Conservation (phyloP, 2,329 filamentous ascomycete genomes). For the Ilyonectria destructans region DNA sequence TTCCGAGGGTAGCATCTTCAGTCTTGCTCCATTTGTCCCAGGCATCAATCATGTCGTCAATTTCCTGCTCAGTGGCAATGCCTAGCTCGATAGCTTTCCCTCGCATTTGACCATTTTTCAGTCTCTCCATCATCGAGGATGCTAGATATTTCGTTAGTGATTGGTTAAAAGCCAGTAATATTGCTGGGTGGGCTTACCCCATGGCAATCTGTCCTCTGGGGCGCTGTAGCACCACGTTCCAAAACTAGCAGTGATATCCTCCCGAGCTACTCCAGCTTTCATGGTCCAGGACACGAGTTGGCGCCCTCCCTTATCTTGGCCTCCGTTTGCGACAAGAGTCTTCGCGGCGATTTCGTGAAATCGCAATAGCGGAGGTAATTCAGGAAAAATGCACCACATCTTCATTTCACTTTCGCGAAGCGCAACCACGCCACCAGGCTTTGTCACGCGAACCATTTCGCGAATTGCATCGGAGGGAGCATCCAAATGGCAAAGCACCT, state of each 20-base stretch:
- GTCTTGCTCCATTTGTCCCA: slow-evolving; percentile 49
- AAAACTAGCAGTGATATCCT: slow-evolving; percentile 46
- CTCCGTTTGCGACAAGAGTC: slow-evolving; percentile 45
- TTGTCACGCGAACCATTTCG: slow-evolving; percentile 62
- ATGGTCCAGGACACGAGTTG: slow-evolving; percentile 50
- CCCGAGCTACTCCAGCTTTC: slow-evolving; percentile 43
- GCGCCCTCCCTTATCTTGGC: slow-evolving; percentile 48
- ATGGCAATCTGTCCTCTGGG: slow-evolving; percentile 43
- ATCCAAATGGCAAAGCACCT: slow-evolving; percentile 61
- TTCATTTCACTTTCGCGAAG: slow-evolving; percentile 51
- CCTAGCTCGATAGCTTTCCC: slow-evolving; percentile 47
- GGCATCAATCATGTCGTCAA: slow-evolving; percentile 49
- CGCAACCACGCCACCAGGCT: slow-evolving; percentile 61
- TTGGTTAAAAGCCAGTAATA: slow-evolving; percentile 1
- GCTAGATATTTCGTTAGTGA: slow-evolving; percentile 39
- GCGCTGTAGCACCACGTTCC: slow-evolving; percentile 52
- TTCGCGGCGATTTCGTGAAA: slow-evolving; percentile 45
- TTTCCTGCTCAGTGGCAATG: slow-evolving; percentile 42
- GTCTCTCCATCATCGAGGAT: slow-evolving; percentile 46
- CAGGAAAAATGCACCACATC: slow-evolving; percentile 52
- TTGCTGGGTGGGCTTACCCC: slow-evolving; percentile 42
- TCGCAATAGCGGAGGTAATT: slow-evolving; percentile 42
- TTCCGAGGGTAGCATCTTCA: slow-evolving; percentile 50
- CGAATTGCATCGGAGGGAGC: slow-evolving; percentile 53
- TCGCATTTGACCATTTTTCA: slow-evolving; percentile 45